Evolutionary conservation across 371 early-diverging fungal genomes (phyloP).

Genomic region (Aphelidium insulamus): DNA sequence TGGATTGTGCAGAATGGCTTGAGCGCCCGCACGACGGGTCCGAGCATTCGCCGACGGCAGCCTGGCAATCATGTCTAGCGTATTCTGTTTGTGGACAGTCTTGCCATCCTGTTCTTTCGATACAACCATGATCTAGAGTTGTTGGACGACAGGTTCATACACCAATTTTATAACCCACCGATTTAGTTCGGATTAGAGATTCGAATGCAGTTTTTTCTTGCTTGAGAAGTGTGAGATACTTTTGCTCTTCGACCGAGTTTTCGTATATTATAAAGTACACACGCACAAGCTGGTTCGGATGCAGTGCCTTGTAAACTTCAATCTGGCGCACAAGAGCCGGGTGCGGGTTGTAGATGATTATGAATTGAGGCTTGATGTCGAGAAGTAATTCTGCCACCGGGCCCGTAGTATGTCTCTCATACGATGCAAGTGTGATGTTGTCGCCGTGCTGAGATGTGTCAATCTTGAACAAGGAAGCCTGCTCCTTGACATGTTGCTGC

Average conservation of each 20-base stretch:
- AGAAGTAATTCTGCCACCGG: slow-evolving; percentile 26
- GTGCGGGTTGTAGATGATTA: slow-evolving; percentile 78
- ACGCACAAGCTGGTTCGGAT: slow-evolving; percentile 27
- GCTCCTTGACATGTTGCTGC: no score
- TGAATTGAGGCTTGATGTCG: slow-evolving; percentile 42
- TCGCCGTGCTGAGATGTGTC: no score
- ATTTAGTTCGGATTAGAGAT: slow-evolving; percentile 67
- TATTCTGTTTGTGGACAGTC: no score
- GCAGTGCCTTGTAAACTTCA: slow-evolving; percentile 46
- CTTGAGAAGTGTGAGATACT: slow-evolving; percentile 55
- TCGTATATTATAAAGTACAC: slow-evolving; percentile 83
- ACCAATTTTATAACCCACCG: no score
- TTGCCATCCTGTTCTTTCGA: no score
- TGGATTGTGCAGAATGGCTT: slow-evolving; percentile 3
- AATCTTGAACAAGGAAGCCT: no score
- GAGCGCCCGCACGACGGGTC: no score
- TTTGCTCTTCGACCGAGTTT: slow-evolving; percentile 87
- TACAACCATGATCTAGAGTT: slow-evolving; percentile 14
- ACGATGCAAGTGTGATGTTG: no score
- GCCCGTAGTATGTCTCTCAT: neutral
- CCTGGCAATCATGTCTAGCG: no score
- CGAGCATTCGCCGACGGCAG: no score
- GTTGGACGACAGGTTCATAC: no score
- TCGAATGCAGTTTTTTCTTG: slow-evolving; percentile 89
- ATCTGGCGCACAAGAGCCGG: slow-evolving; percentile 63